Evolutionary conservation across 805 yeast genomes (phyloP).

Genomic region (Sugiyamaella boreocaroliniensis): DNA sequence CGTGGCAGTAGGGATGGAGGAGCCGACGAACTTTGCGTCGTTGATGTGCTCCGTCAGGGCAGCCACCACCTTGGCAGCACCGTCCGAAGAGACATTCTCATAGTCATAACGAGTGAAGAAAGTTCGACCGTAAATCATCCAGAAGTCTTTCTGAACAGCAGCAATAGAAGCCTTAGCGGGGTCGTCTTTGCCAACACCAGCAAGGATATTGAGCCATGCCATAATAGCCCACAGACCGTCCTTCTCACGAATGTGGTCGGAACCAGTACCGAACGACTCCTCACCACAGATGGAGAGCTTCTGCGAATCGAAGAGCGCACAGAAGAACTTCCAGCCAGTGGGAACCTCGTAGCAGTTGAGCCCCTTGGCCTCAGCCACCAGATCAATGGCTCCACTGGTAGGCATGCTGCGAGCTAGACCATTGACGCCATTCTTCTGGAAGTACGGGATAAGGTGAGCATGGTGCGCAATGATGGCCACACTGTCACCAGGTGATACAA

Average conservation of each 20-base stretch:
- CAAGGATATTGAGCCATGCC: slow-evolving; percentile 95
- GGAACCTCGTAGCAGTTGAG: slow-evolving; percentile 88
- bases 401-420: slow-evolving; percentile 98
- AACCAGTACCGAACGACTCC: slow-evolving; percentile 97
- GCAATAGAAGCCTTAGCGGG: slow-evolving; percentile 67
- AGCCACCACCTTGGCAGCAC: slow-evolving; percentile 63
- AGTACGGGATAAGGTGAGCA: slow-evolving; percentile 88
- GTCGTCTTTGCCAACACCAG: slow-evolving; percentile 58
- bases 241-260: slow-evolving; percentile 94
- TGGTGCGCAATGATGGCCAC: slow-evolving; percentile 97
- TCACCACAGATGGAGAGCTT: slow-evolving; percentile 96
- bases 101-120: slow-evolving; percentile 94
- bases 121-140: slow-evolving; percentile 93
- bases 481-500: slow-evolving; percentile 97
- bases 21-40: slow-evolving; percentile 43
- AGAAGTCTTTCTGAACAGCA: slow-evolving; percentile 75
- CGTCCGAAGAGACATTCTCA: slow-evolving; percentile 72
- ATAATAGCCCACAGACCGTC: slow-evolving; percentile 97
- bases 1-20: slow-evolving; percentile 41
- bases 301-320: slow-evolving; percentile 88
- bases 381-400: slow-evolving; percentile 87
- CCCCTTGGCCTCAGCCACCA: slow-evolving; percentile 75
- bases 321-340: slow-evolving; percentile 98
- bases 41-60: slow-evolving; percentile 40
- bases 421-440: slow-evolving; percentile 72